Evolutionary conservation across 2,329 filamentous ascomycete species (phyloP).

Genomic region (Sarocladium strictum): DNA sequence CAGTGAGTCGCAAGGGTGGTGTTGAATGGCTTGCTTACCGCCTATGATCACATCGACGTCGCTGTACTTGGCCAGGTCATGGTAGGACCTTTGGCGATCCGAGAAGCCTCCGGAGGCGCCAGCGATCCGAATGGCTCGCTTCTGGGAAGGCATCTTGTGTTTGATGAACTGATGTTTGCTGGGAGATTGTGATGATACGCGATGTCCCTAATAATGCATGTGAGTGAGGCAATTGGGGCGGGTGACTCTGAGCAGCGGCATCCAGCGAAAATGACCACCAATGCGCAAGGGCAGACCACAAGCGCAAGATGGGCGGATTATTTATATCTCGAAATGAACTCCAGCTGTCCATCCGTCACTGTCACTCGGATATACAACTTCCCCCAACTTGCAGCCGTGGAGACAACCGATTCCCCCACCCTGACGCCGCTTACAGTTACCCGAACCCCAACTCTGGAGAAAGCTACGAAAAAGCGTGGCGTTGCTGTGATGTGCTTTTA

Average conservation of each 20-base stretch:
- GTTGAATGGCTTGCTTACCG: background rate
- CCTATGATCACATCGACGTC: conserved; percentile 25
- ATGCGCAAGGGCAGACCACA: no score
- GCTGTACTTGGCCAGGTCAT: conserved; percentile 31
- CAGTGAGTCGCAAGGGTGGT: background rate
- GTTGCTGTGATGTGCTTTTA: background rate
- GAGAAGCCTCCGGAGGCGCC: conserved; percentile 37
- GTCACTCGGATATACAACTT: background rate
- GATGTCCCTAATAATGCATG: background rate
- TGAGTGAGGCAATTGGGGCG: background rate
- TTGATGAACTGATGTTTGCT: background rate
- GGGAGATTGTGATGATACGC: background rate
- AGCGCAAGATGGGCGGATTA: background rate
- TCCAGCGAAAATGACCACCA: background rate
- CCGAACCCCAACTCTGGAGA: background rate
- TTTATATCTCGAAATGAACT: background rate
- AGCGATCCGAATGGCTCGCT: conserved; percentile 33
- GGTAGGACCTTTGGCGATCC: conserved; percentile 34
- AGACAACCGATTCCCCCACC: background rate
- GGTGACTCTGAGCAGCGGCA: background rate
- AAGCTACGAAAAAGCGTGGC: background rate
- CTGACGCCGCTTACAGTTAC: conserved; percentile 2
- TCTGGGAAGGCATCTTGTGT: conserved; percentile 18
- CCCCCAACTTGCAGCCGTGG: background rate
- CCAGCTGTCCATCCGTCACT: background rate